Percentiles rank a stretch among this genome's conserved stretches.
phyloP scores from a whole-genome alignment of 129 eudicot genomes.

The Artemisia annua region DNA sequence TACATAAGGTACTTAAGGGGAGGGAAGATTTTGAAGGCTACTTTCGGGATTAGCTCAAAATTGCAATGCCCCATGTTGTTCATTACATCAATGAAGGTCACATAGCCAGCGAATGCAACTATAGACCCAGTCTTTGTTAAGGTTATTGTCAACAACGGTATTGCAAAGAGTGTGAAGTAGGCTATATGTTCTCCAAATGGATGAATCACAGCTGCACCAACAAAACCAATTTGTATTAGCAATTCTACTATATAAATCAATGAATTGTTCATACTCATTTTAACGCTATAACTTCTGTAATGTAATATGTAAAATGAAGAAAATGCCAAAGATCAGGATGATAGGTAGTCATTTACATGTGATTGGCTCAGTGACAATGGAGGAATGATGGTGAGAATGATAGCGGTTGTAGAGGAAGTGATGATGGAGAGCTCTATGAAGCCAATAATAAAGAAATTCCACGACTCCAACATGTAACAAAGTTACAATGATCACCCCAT shows the following conservation, averaged over 20 bases:
- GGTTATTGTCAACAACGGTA: conserved; percentile 37
- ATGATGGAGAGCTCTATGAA: conserved; percentile 78
- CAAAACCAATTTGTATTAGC: not conserved
- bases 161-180: conserved; percentile 51
- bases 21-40: too few relatives aligned
- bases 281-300: not conserved
- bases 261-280: too few relatives aligned
- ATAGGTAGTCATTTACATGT: conserved; percentile 44
- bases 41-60: too few relatives aligned
- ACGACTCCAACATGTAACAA: conserved; percentile 53
- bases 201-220: conserved; percentile 68
- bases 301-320: not conserved
- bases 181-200: conserved; percentile 75
- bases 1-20: too few relatives aligned
- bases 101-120: not conserved
- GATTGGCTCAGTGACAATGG: conserved; percentile 68
- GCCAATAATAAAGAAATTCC: conserved; percentile 76
- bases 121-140: conserved; percentile 44
- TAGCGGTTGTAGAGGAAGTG: conserved; percentile 70
- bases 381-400: conserved; percentile 79
- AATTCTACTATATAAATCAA: not conserved
- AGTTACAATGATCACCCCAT: conserved; percentile 43
- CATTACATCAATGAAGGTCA: too few relatives aligned
- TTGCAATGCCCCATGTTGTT: too few relatives aligned
- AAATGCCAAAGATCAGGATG: not conserved